phyloP scores from a whole-genome alignment of 75 land plant genomes.

The Cunninghamia lanceolata region DNA sequence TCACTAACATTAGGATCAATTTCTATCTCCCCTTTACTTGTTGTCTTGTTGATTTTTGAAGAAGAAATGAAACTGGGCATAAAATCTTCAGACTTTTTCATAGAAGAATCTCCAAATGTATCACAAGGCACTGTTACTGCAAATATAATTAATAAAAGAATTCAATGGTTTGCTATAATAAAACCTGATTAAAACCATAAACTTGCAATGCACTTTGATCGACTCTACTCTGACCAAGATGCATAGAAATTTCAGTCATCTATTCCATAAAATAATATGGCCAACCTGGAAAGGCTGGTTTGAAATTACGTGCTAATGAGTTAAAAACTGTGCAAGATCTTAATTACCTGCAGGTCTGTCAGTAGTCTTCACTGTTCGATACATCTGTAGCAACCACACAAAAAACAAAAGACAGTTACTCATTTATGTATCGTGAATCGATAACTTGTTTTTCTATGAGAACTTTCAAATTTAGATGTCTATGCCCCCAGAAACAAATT shows the following conservation, averaged over 20 bases:
- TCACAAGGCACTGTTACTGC: neutral
- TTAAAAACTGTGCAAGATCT: neutral
- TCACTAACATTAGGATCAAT: neutral
- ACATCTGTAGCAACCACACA: slow-evolving; percentile 7
- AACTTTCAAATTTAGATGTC: neutral
- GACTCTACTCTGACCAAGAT: neutral
- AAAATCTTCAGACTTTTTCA: slow-evolving; percentile 8
- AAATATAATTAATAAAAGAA: neutral
- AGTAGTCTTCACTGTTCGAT: slow-evolving; percentile 15
- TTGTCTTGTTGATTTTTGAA: neutral
- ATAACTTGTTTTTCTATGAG: neutral
- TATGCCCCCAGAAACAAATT: neutral
- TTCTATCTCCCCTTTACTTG: neutral
- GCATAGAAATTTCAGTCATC: neutral
- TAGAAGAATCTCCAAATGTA: neutral
- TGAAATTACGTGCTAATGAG: neutral
- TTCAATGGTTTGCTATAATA: too few species aligned
- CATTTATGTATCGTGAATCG: neutral
- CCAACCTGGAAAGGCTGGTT: neutral
- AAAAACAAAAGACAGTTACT: neutral
- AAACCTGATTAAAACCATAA: too few species aligned
- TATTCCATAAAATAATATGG: neutral
- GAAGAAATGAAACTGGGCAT: neutral
- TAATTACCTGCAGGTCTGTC: slow-evolving; percentile 12
- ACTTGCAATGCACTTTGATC: too few species aligned